Conservation (phyloP, 208 protist species). For the Plasmodiophora brassicae region DNA sequence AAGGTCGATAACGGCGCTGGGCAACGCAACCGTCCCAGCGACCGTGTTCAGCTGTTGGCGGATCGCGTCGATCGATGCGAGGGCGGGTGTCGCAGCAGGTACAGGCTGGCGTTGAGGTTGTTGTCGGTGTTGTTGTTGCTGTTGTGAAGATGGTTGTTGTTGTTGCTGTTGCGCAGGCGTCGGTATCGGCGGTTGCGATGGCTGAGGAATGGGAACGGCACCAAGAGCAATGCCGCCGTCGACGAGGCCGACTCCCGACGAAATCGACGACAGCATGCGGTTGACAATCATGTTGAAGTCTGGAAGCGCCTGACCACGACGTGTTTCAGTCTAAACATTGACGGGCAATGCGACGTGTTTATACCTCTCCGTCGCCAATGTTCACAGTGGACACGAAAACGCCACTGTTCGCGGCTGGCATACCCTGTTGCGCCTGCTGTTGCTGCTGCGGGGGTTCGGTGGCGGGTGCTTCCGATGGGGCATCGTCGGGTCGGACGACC, state of each 20-base stretch:
- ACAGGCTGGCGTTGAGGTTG: too few relatives aligned
- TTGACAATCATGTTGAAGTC: slow-evolving; percentile 25
- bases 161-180: too few relatives aligned
- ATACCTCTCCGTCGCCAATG: slow-evolving; percentile 7
- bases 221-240: neutral
- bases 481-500: neutral
- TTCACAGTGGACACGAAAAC: slow-evolving; percentile 18
- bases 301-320: too few relatives aligned
- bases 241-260: neutral
- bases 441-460: neutral
- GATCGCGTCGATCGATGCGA: neutral
- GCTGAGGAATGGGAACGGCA: neutral
- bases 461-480: too few relatives aligned
- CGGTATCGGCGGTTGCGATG: neutral
- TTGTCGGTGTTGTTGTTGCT: too few relatives aligned
- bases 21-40: neutral
- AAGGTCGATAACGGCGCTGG: neutral
- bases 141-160: too few relatives aligned
- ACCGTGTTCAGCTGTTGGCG: neutral
- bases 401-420: neutral
- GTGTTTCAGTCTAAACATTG: too few relatives aligned
- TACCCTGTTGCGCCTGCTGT: neutral
- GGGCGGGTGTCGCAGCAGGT: neutral
- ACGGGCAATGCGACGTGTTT: too few relatives aligned
- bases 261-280: slow-evolving; percentile 22